Evolutionary conservation across 2,329 filamentous ascomycete genomes (phyloP).

Genomic region (Exophiala dermatitidis): DNA sequence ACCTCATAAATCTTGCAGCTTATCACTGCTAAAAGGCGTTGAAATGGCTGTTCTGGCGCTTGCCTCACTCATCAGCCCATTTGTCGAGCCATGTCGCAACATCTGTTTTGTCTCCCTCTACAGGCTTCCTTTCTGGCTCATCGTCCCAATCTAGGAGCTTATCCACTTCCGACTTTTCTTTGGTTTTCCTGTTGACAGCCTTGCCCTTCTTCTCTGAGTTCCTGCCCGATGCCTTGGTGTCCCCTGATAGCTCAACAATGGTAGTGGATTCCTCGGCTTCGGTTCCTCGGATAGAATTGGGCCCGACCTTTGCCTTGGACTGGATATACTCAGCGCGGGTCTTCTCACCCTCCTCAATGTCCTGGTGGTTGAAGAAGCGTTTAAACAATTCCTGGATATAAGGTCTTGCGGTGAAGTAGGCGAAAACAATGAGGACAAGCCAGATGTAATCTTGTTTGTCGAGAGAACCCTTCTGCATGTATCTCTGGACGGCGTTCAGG

Average conservation of each 20-base stretch:
- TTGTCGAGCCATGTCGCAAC: slow-evolving; percentile 26
- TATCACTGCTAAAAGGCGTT: neutral
- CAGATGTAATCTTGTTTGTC: slow-evolving; percentile 23
- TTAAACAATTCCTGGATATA: slow-evolving; percentile 22
- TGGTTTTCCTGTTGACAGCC: slow-evolving; percentile 24
- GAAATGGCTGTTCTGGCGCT: neutral
- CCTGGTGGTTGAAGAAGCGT: slow-evolving; percentile 15
- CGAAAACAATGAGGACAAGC: slow-evolving; percentile 20
- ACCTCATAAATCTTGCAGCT: neutral
- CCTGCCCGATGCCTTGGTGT: slow-evolving; percentile 11
- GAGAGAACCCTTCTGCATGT: slow-evolving; percentile 26
- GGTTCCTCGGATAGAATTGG: slow-evolving; percentile 23
- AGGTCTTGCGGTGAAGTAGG: slow-evolving; percentile 23
- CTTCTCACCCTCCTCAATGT: slow-evolving; percentile 17
- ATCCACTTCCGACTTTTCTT: slow-evolving; percentile 23
- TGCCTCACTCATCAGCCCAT: slow-evolving; percentile 18
- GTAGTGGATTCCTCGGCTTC: slow-evolving; percentile 7
- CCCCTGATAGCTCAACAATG: slow-evolving; percentile 10
- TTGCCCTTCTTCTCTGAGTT: slow-evolving; percentile 10
- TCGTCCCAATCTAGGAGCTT: slow-evolving; percentile 28
- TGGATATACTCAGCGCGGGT: slow-evolving; percentile 16
- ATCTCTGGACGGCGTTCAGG: slow-evolving; percentile 26
- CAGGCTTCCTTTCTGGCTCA: slow-evolving; percentile 16
- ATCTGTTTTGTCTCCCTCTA: slow-evolving; percentile 20
- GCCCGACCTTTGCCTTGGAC: slow-evolving; percentile 21